phyloP scores from a whole-genome alignment of 2,329 filamentous ascomycete genomes.

The Alternaria atra region DNA sequence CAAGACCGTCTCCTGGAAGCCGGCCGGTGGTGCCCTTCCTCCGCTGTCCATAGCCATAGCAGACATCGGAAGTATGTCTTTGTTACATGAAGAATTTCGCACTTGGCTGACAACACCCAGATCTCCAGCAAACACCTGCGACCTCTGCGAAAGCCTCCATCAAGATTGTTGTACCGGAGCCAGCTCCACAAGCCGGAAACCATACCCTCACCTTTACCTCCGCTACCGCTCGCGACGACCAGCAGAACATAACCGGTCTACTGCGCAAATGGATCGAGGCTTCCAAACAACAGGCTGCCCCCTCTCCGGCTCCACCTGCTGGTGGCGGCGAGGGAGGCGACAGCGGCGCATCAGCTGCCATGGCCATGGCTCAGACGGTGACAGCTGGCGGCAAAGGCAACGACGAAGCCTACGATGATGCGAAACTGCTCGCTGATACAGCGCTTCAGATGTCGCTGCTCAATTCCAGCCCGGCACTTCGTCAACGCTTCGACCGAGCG shows the following conservation, averaged over 20 bases:
- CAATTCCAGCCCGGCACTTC: constrained; percentile 77
- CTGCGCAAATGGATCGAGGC: constrained; percentile 80
- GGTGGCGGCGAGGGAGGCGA: constrained; percentile 34
- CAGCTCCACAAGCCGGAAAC: constrained; percentile 68
- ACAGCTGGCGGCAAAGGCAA: constrained; percentile 53
- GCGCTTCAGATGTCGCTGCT: constrained; percentile 88
- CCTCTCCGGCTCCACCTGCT: constrained; percentile 45
- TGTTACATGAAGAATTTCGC: constrained; percentile 3
- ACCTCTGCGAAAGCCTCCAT: constrained; percentile 90
- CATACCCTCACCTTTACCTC: constrained; percentile 94
- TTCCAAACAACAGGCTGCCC: constrained; percentile 62
- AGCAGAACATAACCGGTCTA: constrained; percentile 82
- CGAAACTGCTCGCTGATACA: constrained; percentile 77
- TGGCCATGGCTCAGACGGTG: constrained; percentile 79
- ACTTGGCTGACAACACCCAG: constrained; percentile 55
- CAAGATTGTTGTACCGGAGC: constrained; percentile 82
- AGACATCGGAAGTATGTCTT: constrained; percentile 80
- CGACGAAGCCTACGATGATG: constrained; percentile 81
- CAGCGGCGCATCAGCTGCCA: constrained; percentile 67
- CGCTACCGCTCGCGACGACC: constrained; percentile 78
- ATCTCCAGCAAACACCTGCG: constrained; percentile 94
- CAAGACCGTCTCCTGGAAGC: constrained; percentile 82
- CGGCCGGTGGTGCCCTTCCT: constrained; percentile 69
- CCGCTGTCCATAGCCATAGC: constrained; percentile 74
- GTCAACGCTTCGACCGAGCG: constrained; percentile 87